phyloP scores from a whole-genome alignment of 257 asterid species.

The Rhazya stricta region DNA sequence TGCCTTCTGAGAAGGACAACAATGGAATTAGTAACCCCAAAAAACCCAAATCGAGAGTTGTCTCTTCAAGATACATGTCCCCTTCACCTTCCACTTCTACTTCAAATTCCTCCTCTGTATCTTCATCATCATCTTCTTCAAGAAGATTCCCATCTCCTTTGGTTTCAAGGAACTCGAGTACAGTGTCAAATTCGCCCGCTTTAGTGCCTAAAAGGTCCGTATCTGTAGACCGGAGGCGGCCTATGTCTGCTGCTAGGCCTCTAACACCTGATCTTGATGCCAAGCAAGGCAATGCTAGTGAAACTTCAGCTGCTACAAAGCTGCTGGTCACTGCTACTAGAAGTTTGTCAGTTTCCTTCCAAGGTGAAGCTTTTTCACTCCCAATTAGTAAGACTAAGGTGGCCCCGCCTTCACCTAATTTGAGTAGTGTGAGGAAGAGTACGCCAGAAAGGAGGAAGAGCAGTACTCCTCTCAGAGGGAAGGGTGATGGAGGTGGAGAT shows the following conservation, averaged over 20 bases:
- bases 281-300: conserved; percentile 39
- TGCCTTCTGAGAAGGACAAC: conserved; percentile 74
- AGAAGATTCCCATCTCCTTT: conserved; percentile 75
- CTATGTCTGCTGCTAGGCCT: conserved; percentile 41
- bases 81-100: conserved; percentile 78
- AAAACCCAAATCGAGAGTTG: conserved; percentile 71
- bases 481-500: conserved; percentile 57
- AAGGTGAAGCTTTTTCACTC: conserved; percentile 79
- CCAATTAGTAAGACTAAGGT: conserved; percentile 82
- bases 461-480: conserved; percentile 54
- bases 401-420: conserved; percentile 64
- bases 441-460: conserved; percentile 77
- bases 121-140: conserved; percentile 58
- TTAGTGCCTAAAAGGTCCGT: conserved; percentile 66
- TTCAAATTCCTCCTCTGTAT: conserved; percentile 65
- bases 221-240: conserved; percentile 76
- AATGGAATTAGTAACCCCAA: conserved; percentile 52
- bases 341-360: conserved; percentile 90
- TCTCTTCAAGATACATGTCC: conserved; percentile 83
- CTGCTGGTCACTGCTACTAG: conserved; percentile 71
- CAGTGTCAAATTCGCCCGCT: conserved; percentile 41
- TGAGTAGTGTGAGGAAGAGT: conserved; percentile 57
- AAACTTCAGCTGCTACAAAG: conserved; percentile 71
- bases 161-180: conserved; percentile 51
- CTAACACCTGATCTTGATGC: conserved; percentile 58